Evolutionary conservation across 768 basidiomycete genomes (phyloP).

Genomic region (Mycena sanguinolenta): DNA sequence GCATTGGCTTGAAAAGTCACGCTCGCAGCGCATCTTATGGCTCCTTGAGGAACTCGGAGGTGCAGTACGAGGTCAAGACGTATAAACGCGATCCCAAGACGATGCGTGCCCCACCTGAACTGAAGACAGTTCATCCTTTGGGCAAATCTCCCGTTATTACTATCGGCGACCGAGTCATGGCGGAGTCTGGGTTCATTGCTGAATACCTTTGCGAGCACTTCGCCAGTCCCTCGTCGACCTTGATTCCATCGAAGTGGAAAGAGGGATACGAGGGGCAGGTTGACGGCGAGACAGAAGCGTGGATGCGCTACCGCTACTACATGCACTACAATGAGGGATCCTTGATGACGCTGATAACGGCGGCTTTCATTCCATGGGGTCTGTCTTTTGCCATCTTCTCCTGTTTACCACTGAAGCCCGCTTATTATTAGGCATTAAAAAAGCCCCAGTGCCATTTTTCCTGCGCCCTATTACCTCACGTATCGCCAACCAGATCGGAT

Average conservation of each 20-base stretch:
- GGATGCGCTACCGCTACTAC: conserved; percentile 18
- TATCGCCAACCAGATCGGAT: not conserved
- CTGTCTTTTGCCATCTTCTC: not conserved
- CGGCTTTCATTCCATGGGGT: conserved; percentile 4
- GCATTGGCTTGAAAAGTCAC: conserved; percentile 21
- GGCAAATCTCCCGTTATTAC: conserved; percentile 20
- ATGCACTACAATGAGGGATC: conserved; percentile 19
- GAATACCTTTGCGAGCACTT: conserved; percentile 25
- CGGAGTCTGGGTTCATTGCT: conserved; percentile 9
- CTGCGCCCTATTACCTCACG: conserved; percentile 14
- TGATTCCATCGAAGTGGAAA: conserved; percentile 13
- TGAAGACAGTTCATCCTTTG: conserved; percentile 6
- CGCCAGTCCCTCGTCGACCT: not conserved
- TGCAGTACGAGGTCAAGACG: conserved; percentile 15
- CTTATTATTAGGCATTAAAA: not conserved
- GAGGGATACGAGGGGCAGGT: conserved; percentile 8
- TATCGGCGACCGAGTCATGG: not conserved
- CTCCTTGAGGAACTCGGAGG: conserved; percentile 10
- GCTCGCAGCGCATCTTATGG: conserved; percentile 16
- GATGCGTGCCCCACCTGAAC: not conserved
- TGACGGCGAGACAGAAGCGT: conserved; percentile 13
- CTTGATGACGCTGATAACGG: not conserved
- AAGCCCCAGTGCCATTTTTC: conserved; percentile 10
- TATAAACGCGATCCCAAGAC: conserved; percentile 23
- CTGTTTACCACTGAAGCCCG: not conserved